phyloP scores from a whole-genome alignment of 768 basidiomycete species.

The Phylloporus arenicola region DNA sequence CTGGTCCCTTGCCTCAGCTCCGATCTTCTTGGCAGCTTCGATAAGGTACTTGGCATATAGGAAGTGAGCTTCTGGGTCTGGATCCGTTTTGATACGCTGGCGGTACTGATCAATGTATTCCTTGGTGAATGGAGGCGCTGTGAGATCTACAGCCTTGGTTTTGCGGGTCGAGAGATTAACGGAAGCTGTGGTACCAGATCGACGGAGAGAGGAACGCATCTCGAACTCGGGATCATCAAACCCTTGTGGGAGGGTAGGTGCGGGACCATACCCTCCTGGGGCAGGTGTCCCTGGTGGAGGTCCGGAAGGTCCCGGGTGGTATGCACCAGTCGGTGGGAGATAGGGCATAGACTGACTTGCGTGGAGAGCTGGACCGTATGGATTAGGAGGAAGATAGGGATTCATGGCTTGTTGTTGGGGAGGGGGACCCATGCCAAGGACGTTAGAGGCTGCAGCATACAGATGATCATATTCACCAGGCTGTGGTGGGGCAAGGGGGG shows the following conservation, averaged over 20 bases:
- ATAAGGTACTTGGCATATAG: slow-evolving; percentile 98
- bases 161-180: slow-evolving; percentile 55
- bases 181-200: slow-evolving; percentile 53
- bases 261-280: slow-evolving; percentile 14
- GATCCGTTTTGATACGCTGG: slow-evolving; percentile 93
- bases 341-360: slow-evolving; percentile 29
- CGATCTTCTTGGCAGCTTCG: slow-evolving; percentile 93
- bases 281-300: slow-evolving; percentile 11
- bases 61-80: slow-evolving; percentile 97
- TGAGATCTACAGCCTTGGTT: slow-evolving; percentile 78
- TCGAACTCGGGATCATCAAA: slow-evolving; percentile 49
- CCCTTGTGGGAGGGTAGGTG: slow-evolving; percentile 27
- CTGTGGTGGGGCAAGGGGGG: slow-evolving; percentile 21
- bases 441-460: slow-evolving; percentile 74
- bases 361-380: slow-evolving; percentile 23
- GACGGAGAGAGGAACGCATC: slow-evolving; percentile 45
- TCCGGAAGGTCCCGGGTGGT: slow-evolving; percentile 17
- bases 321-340: slow-evolving; percentile 27
- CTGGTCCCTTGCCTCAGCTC: slow-evolving; percentile 65
- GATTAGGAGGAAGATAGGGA: slow-evolving; percentile 19
- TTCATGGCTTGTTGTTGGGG: slow-evolving; percentile 17
- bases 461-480: slow-evolving; percentile 50
- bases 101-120: slow-evolving; percentile 98
- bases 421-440: slow-evolving; percentile 72
- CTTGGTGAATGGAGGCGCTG: slow-evolving; percentile 84